Conservation (phyloP, 129 eudicot species). For the Pulicaria dysenterica region DNA sequence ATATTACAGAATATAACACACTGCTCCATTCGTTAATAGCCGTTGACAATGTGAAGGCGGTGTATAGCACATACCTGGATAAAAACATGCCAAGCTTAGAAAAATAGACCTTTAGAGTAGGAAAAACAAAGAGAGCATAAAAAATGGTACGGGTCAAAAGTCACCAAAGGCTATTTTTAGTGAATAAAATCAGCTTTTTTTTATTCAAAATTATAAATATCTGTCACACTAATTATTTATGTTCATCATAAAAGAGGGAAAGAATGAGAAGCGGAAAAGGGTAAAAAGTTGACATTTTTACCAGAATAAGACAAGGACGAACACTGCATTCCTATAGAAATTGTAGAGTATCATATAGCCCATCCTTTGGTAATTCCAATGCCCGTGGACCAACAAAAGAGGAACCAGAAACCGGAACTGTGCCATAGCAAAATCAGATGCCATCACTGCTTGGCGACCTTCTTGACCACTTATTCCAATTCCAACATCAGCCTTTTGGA, state of each 20-base stretch:
- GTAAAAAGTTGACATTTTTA: conserved; percentile 29
- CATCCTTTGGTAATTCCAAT: conserved; percentile 97
- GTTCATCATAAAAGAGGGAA: neutral
- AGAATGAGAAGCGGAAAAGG: neutral
- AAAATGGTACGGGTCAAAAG: neutral
- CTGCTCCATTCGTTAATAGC: conserved; percentile 95
- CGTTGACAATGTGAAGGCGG: conserved; percentile 69
- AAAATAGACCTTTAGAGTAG: neutral
- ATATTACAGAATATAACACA: conserved; percentile 76
- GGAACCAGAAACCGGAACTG: conserved; percentile 90
- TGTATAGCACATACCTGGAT: conserved; percentile 75
- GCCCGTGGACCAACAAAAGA: conserved; percentile 90
- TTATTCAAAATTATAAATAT: neutral
- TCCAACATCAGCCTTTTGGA: conserved; percentile 48
- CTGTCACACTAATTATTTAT: conserved; percentile 2
- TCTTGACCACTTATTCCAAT: conserved; percentile 46
- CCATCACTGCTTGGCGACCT: conserved; percentile 45
- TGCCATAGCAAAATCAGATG: conserved; percentile 98
- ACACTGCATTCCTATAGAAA: conserved; percentile 87
- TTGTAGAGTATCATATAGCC: conserved; percentile 92
- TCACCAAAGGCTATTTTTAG: neutral
- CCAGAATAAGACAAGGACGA: conserved; percentile 88
- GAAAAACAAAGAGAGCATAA: neutral
- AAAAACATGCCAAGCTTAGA: conserved; percentile 33
- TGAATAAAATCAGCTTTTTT: neutral